Conservation (phyloP, 2,329 filamentous ascomycete species). For the Pyricularia grisea region DNA sequence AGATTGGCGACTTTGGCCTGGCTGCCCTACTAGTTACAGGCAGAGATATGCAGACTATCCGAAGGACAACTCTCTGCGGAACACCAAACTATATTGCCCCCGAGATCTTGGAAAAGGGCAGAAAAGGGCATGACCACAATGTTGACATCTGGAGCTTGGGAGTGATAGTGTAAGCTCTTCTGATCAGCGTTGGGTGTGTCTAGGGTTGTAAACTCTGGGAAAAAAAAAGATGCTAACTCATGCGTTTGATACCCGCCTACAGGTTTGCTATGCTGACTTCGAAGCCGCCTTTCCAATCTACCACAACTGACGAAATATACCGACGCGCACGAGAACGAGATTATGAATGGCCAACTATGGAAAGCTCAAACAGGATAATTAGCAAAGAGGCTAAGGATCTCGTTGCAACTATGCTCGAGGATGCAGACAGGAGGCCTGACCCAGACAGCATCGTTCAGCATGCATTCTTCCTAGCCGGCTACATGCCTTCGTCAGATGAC, state of each 20-base stretch:
- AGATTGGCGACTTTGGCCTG: slow-evolving; percentile 94
- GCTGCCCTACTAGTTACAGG: slow-evolving; percentile 87
- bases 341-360: slow-evolving; percentile 68
- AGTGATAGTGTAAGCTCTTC: slow-evolving; percentile 69
- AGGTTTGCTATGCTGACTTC: slow-evolving; percentile 95
- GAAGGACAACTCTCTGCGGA: slow-evolving; percentile 88
- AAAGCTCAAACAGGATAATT: slow-evolving; percentile 51
- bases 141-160: slow-evolving; percentile 98
- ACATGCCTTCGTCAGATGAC: slow-evolving; percentile 54
- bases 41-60: slow-evolving; percentile 74
- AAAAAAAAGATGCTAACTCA: slow-evolving; percentile 15
- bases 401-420: slow-evolving; percentile 65
- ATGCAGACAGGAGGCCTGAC: slow-evolving; percentile 64
- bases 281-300: slow-evolving; percentile 91
- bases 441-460: slow-evolving; percentile 74
- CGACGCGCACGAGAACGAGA: slow-evolving; percentile 59
- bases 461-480: slow-evolving; percentile 68
- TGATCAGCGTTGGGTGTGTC: not conserved
- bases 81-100: slow-evolving; percentile 98
- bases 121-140: slow-evolving; percentile 92
- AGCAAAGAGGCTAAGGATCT: slow-evolving; percentile 69
- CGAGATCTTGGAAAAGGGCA: slow-evolving; percentile 89
- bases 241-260: not conserved
- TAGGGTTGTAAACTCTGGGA: not conserved
- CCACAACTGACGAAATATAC: slow-evolving; percentile 80